phyloP scores from a whole-genome alignment of 164 flowering plant species.

The Vitis rotundifolia region DNA sequence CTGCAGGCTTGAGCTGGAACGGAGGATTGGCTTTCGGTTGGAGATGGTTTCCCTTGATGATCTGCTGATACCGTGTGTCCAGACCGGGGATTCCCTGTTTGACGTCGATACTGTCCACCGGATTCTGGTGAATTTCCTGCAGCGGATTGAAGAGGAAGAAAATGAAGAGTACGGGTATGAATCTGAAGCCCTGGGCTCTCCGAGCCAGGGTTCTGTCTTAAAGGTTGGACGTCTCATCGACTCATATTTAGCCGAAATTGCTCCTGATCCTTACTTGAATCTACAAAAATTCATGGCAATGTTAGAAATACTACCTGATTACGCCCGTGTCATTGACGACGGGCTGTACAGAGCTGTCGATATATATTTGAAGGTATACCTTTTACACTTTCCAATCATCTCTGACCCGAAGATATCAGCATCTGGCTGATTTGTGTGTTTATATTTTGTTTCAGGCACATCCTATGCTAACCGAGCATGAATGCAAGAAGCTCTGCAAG shows the following conservation, averaged over 20 bases:
- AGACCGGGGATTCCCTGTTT: constrained; percentile 53
- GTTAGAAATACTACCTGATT: constrained; percentile 68
- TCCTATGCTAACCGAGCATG: constrained; percentile 52
- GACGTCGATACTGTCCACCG: constrained; percentile 66
- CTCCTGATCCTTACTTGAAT: constrained; percentile 68
- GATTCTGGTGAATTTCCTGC: constrained; percentile 61
- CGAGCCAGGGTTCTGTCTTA: constrained; percentile 51
- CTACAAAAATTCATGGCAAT: constrained; percentile 56
- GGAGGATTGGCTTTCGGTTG: constrained; percentile 53
- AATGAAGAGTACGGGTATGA: constrained; percentile 61
- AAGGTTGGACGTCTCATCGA: constrained; percentile 71
- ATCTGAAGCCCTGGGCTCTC: constrained; percentile 54
- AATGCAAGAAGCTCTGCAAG: constrained; percentile 63
- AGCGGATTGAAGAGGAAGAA: constrained; percentile 63
- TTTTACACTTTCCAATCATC: neutral
- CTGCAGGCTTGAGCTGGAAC: constrained; percentile 66
- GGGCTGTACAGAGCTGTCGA: constrained; percentile 80
- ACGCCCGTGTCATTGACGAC: constrained; percentile 75
- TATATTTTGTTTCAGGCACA: constrained; percentile 48
- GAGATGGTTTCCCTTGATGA: constrained; percentile 69
- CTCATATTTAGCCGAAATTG: constrained; percentile 75
- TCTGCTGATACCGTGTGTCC: constrained; percentile 61
- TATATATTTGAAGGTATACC: constrained; percentile 66
- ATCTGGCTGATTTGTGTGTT: neutral
- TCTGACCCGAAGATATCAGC: neutral